Evolutionary conservation across 208 protist genomes (phyloP).

Genomic region (Trichomonas vaginalis): DNA sequence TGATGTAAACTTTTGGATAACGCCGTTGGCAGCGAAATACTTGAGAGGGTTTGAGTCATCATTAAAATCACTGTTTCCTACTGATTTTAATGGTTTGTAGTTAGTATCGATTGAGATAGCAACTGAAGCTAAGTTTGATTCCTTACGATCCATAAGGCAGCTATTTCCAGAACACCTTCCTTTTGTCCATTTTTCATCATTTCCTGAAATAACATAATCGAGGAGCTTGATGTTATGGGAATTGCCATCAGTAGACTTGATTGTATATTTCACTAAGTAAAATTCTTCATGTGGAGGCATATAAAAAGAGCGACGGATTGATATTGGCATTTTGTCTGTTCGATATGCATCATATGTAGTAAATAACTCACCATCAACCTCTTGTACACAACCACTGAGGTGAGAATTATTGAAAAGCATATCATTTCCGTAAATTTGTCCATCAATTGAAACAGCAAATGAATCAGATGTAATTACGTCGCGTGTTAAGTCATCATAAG

Average conservation of each 20-base stretch:
- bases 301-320: not conserved
- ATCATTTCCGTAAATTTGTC: not conserved
- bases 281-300: not conserved
- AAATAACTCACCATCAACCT: not conserved
- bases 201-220: not conserved
- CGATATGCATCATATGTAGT: not conserved
- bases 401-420: not conserved
- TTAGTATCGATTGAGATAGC: not conserved
- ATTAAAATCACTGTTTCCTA: not conserved
- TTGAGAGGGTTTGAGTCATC: not conserved
- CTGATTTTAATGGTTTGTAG: too few relatives aligned
- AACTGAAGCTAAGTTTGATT: not conserved
- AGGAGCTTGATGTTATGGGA: not conserved
- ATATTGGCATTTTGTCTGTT: not conserved
- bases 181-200: too few relatives aligned
- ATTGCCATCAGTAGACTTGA: not conserved
- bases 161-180: not conserved
- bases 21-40: not conserved
- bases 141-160: not conserved
- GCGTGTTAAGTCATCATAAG: not conserved
- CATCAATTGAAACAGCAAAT: not conserved
- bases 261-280: not conserved
- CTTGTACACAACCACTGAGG: not conserved
- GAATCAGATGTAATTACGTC: not conserved
- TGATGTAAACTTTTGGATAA: not conserved